phyloP scores from a whole-genome alignment of 2,329 filamentous ascomycete genomes.

The Xylaria sp. region DNA sequence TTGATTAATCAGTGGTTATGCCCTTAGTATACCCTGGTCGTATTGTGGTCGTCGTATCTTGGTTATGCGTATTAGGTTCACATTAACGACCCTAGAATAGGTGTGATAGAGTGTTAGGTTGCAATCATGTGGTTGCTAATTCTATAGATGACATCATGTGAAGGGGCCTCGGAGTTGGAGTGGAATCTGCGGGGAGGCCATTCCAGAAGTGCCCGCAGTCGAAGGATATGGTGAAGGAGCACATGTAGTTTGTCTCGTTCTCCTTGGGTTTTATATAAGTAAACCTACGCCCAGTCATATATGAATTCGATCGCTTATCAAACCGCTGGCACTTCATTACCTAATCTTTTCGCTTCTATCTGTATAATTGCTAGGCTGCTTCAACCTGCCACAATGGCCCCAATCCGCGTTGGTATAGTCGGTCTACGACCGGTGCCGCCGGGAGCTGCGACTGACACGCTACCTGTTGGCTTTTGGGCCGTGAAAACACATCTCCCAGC shows the following conservation, averaged over 20 bases:
- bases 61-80: too few species aligned
- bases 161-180: conserved; percentile 18
- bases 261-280: neutral
- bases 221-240: neutral
- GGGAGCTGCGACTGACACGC: conserved; percentile 15
- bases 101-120: too few species aligned
- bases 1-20: too few species aligned
- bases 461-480: conserved; percentile 42
- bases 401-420: conserved; percentile 37
- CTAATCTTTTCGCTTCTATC: neutral
- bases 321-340: neutral
- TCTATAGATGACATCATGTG: too few species aligned
- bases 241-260: neutral
- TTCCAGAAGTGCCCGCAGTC: neutral
- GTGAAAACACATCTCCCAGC: conserved; percentile 46
- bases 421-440: conserved; percentile 28
- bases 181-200: neutral
- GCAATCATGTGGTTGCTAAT: too few species aligned
- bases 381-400: conserved; percentile 32
- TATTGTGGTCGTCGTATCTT: too few species aligned
- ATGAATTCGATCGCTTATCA: neutral
- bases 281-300: neutral
- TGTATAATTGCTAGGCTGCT: neutral
- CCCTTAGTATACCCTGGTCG: too few species aligned
- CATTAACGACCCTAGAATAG: too few species aligned